Percentiles rank a stretch among this genome's conserved stretches.
These are phyloP conservation scores for Pseudoturritis turrita DNA, from an alignment of 345 rosid genomes.

Conservation along the genomic window DNA sequence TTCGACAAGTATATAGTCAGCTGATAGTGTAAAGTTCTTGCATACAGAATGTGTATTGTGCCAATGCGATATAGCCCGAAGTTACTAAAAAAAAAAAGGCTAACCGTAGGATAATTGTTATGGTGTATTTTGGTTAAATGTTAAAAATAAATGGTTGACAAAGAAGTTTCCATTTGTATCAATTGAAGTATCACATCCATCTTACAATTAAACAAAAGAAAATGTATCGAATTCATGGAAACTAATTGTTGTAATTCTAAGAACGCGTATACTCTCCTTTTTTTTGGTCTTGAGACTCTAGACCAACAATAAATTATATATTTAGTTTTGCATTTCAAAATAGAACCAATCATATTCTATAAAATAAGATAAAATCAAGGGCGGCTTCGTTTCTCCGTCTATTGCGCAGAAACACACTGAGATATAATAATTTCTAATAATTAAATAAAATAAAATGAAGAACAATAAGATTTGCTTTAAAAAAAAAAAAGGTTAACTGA, in stretches of 20 bases:
- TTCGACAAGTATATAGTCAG: too few species aligned
- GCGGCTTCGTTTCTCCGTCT: slow-evolving; percentile 14
- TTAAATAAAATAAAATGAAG: background rate
- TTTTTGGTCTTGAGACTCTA: background rate
- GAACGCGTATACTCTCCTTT: background rate
- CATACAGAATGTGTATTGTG: too few species aligned
- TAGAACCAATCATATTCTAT: background rate
- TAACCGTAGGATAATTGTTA: too few species aligned
- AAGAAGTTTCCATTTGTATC: background rate
- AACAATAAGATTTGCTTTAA: background rate
- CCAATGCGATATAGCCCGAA: too few species aligned
- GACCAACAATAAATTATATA: background rate
- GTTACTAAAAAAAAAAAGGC: too few species aligned
- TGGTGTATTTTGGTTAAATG: background rate
- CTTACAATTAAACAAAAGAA: too few species aligned
- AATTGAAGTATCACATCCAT: too few species aligned
- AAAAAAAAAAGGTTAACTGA: slow-evolving; percentile 1
- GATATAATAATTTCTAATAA: background rate
- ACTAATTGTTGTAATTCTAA: background rate
- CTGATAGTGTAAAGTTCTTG: too few species aligned
- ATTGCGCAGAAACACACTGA: background rate
- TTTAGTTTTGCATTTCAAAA: slow-evolving; percentile 4
- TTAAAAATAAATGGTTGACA: background rate
- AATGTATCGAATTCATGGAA: background rate
- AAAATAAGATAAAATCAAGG: background rate